Evolutionary conservation across 495 filamentous ascomycete species (phyloP), one percentile per base, ranked within the genome.

Genomic region (Trypethelium eluteriae): DNA sequence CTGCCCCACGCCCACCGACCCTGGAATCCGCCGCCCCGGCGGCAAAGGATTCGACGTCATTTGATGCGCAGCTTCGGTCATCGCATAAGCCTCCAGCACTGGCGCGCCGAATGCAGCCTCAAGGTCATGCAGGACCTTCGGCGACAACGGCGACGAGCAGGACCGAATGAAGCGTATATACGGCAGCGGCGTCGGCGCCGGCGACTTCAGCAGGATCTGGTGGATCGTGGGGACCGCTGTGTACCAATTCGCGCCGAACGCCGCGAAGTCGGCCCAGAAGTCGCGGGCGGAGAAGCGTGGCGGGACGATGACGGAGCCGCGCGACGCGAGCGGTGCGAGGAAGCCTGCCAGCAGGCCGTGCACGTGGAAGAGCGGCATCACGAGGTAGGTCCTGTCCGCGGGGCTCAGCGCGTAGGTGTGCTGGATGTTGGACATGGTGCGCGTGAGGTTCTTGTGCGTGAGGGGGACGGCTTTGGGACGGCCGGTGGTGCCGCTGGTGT

Each of bases 321-420:
- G 87, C 7, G 86, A 86, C 65, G 78, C 79, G 0, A 95, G 82
- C 3, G 90, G 88, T 6, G 89, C 88, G 7, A 95, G 80, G 69
- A 93, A 86, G 35, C 85, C 89, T 46, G 90, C 91, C 3, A 93
- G 81, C 2, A 95, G 82, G 35, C 90, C 91, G 74, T 93, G 91
- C 65, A 95, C 90, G 76, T 95, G 90, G 81, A 93, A 93, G 2
- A 95, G 81, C 9, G 90, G 90, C 91, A 93, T 95, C 59, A 95
- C 90, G n/a, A 95, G 82, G 77, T 90, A 85, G 44, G 90, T 93
- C 39, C 89, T 83, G 76, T 93, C 90, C 38, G 78, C 63, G 35
- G 83, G 74, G 2, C 84, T 84, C 63, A 94, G 81, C 62, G 84
- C 73, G 76, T 93, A 93, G 2, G 90, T 94, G 14, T 79, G 75